phyloP scores from a whole-genome alignment of 179 eudicot species.

The Beta lomatogona region DNA sequence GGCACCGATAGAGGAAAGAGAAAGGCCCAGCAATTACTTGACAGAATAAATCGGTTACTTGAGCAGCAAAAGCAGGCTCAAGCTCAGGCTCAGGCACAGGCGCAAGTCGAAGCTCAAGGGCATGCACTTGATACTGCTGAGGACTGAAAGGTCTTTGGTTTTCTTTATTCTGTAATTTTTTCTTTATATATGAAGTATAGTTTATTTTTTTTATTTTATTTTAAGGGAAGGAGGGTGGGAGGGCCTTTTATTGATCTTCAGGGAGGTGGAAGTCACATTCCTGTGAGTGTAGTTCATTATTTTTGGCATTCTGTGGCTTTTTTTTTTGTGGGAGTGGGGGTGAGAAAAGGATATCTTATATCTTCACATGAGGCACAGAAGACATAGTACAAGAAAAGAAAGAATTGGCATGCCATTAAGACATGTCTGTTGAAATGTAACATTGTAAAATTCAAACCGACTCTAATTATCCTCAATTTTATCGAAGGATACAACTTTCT shows the following conservation, averaged over 20 bases:
- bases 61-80: slow-evolving; percentile 72
- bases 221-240: slow-evolving; percentile 31
- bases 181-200: background rate
- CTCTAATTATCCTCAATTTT: slow-evolving; percentile 53
- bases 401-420: slow-evolving; percentile 23
- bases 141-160: slow-evolving; percentile 31
- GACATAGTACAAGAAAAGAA: slow-evolving; percentile 10
- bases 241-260: slow-evolving; percentile 18
- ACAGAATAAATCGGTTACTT: slow-evolving; percentile 58
- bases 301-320: slow-evolving; percentile 21
- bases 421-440: slow-evolving; percentile 28
- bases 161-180: slow-evolving; percentile 23
- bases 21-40: slow-evolving; percentile 82
- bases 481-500: slow-evolving; percentile 41
- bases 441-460: slow-evolving; percentile 34
- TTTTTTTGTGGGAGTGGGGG: slow-evolving; percentile 1
- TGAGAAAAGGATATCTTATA: slow-evolving; percentile 11
- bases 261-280: slow-evolving; percentile 69
- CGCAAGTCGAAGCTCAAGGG: slow-evolving; percentile 40
- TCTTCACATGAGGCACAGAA: slow-evolving; percentile 13
- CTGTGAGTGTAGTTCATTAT: slow-evolving; percentile 33
- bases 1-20: slow-evolving; percentile 94
- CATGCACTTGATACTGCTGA: slow-evolving; percentile 38
- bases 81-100: slow-evolving; percentile 39
- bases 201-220: slow-evolving; percentile 24